Evolutionary conservation across 2,329 filamentous ascomycete genomes (phyloP).

Genomic region (Fusarium virguliforme): DNA sequence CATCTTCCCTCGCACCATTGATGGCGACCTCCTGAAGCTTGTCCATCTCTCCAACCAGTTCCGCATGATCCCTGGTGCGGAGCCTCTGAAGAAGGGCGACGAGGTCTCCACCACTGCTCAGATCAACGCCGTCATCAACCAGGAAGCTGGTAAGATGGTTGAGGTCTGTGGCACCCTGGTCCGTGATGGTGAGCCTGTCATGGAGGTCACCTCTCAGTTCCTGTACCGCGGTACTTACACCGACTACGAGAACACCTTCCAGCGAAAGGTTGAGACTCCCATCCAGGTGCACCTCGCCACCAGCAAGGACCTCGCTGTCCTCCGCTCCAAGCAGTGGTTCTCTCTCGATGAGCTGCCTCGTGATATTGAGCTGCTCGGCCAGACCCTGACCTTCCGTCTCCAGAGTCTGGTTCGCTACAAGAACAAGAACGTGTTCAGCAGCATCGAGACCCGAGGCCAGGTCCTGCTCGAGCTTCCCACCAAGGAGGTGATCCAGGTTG

Average conservation of each 20-base stretch:
- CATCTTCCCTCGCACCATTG: constrained; percentile 96
- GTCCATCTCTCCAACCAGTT: constrained; percentile 98
- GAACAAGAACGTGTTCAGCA: constrained; percentile 93
- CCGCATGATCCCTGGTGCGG: constrained; percentile 96
- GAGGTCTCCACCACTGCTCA: constrained; percentile 93
- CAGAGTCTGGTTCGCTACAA: constrained; percentile 94
- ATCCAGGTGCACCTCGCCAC: constrained; percentile 93
- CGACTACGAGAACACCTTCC: constrained; percentile 98
- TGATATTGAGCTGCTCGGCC: constrained; percentile 89
- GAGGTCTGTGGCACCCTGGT: constrained; percentile 98
- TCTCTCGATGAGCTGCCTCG: constrained; percentile 78
- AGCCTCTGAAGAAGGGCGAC: constrained; percentile 96
- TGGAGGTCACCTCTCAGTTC: constrained; percentile 99
- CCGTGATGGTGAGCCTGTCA: constrained; percentile 86
- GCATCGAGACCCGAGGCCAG: constrained; percentile 91
- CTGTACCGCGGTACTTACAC: constrained; percentile 93
- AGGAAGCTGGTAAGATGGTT: constrained; percentile 99
- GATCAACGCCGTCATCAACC: constrained; percentile 98
- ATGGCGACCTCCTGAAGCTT: constrained; percentile 95
- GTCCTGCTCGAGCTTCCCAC: constrained; percentile 94
- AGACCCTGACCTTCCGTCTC: constrained; percentile 96
- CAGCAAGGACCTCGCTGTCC: constrained; percentile 91
- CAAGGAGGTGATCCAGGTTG: constrained; percentile 97
- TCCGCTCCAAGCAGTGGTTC: constrained; percentile 99
- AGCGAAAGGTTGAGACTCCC: constrained; percentile 94